Conservation (phyloP, 2,329 filamentous ascomycete genomes). For the Trichoderma polysporum region DNA sequence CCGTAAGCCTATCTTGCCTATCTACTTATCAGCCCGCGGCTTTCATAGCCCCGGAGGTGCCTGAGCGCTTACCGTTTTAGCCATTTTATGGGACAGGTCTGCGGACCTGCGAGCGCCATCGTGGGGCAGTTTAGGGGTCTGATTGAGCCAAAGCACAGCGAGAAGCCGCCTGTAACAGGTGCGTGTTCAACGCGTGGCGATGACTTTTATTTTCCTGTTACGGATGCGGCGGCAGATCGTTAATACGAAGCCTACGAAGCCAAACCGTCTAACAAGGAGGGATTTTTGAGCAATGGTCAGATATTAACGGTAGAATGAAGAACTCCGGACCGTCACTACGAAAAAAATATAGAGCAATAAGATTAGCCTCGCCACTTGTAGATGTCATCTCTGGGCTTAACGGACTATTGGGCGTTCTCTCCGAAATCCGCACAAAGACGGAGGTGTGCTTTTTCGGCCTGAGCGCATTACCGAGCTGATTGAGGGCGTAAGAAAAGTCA, state of each 20-base stretch:
- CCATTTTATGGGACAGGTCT: constrained; percentile 2
- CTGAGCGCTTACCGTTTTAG: constrained; percentile 15
- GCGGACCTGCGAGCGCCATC: constrained; percentile 12
- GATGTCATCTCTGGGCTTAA: not conserved
- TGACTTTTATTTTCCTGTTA: not conserved
- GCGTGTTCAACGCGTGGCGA: not conserved
- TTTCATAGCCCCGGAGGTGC: constrained; percentile 6
- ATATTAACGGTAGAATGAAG: not conserved
- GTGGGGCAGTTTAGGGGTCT: constrained; percentile 9
- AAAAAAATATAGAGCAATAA: not conserved
- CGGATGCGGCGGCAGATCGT: constrained; percentile 4
- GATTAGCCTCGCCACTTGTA: not conserved
- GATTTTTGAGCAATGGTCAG: too few species aligned
- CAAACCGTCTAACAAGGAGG: not conserved
- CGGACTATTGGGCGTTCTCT: not conserved
- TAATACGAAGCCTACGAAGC: not conserved
- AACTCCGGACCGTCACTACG: not conserved
- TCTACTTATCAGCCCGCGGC: not conserved
- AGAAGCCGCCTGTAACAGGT: not conserved
- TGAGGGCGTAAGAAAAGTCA: not conserved
- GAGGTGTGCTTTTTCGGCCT: not conserved
- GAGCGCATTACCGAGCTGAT: constrained; percentile 5
- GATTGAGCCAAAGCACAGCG: not conserved
- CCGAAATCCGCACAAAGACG: not conserved
- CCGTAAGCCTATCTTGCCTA: too few species aligned